Base-by-base conservation (phyloP, 2,329 filamentous ascomycete species). In the Pseudocercospora fuligena region DNA sequence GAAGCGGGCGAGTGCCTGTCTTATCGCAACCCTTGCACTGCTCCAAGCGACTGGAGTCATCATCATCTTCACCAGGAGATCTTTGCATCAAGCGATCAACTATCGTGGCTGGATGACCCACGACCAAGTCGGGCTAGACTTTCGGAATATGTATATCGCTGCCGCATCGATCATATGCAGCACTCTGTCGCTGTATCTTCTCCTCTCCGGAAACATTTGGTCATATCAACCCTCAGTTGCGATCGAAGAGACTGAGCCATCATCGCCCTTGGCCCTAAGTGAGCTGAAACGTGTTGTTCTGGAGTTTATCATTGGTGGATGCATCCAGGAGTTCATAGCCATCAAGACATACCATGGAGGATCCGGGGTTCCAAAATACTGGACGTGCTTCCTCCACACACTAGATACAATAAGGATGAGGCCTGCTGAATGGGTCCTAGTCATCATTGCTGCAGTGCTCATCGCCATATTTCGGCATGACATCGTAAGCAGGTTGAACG, bases 271-370 rank as follows among this genome's bases (percentile, higher is more conserved):
- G 8, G 46, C 31, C 47, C 25, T 53, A n/a, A 56, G 47, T 23
- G 60, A 63, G 31, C 16, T 40, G 23, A 63, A 63, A 36, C 60
- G 60, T 2, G 27, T 63, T 12, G 46, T 57, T 2, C 19, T 63
- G n/a, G 60, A 63, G 25, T 54, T 53, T 31, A 57, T 56, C 29
- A 27, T 63, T 14, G 46, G 47, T 7, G 60, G 31, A 12, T 43
- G 23, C 29, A 63, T 63, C 60, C 60, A 46, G 16, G 47, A 53
- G 33, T 40, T 63, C 33, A 60, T 60, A 12, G 57, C 57, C n/a
- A 43, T 60, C 29, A 43, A 60, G 33, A 60, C 57, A 25, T 60
- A 60, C 19, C 43, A 46, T 21, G 57, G 33, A 14, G 33, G 40
- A n/a, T 19, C n/a, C 2, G 57, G 57, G 8, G 23, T 53, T 5